Evolutionary conservation across 768 basidiomycete species (phyloP).

Genomic region (Nevesoporus exiguus): DNA sequence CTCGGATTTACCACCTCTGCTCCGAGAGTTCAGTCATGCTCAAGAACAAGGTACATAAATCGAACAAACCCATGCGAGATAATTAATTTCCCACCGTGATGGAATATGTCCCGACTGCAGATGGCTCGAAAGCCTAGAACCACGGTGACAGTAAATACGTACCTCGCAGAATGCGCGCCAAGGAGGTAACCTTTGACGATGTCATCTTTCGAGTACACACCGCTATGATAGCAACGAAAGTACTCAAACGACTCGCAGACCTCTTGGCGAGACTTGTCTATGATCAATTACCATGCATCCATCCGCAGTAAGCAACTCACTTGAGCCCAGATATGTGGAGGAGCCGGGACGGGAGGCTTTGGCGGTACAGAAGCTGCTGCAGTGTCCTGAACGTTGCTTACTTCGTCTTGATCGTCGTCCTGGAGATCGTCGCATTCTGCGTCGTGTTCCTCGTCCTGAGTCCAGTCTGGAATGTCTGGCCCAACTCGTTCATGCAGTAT

Average conservation of each 20-base stretch:
- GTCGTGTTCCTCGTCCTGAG: constrained; percentile 20
- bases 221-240: constrained; percentile 69
- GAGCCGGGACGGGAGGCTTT: constrained; percentile 22
- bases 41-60: background rate
- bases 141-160: constrained; percentile 12
- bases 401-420: constrained; percentile 9
- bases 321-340: constrained; percentile 45
- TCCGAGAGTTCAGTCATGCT: background rate
- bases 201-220: constrained; percentile 64
- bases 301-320: constrained; percentile 26
- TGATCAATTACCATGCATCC: background rate
- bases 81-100: constrained; percentile 62
- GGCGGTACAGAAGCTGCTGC: background rate
- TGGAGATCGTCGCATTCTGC: constrained; percentile 8
- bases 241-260: constrained; percentile 76
- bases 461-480: constrained; percentile 23
- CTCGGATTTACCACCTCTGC: constrained; percentile 68
- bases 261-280: constrained; percentile 70
- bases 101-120: constrained; percentile 64
- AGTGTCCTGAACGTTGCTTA: constrained; percentile 12
- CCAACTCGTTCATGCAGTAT: constrained; percentile 3
- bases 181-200: constrained; percentile 74
- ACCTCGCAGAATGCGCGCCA: constrained; percentile 68
- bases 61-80: constrained; percentile 76
- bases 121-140: constrained; percentile 12